Evolutionary conservation across 2,329 filamentous ascomycete species (phyloP), one percentile per base, ranked within the genome.

Genomic region (Sporothrix euskadiensis): DNA sequence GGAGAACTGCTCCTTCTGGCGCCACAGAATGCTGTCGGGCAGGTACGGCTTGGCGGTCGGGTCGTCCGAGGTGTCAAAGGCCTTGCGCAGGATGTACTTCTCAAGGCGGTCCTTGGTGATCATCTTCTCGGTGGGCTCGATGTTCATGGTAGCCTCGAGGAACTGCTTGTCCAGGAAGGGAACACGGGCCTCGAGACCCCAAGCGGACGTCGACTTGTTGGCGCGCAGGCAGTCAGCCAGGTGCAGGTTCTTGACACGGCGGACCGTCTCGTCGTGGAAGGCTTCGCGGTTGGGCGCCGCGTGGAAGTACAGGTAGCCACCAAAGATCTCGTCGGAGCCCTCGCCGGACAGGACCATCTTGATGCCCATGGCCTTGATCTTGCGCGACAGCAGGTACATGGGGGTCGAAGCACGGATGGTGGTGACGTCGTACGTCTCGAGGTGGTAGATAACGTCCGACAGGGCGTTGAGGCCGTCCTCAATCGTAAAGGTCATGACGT

Each of bases 311-410:
- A 99, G 90, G 83, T 99, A 99, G 71, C 96, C 96, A 76, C 96
- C 96, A 78, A 98, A 98, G 81, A 98, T 98, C 85, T 99, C 96
- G 82, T 99, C 96, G 80, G 92, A 96, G 69, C 96, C 96, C 84
- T 99, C 96, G 75, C 96, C 96, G 79, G 92, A 97, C 75, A 99
- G 88, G 73, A 99, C 96, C 96, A 99, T 99, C 89, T 99, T 99
- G 81, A 99, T 93, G 76, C 96, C 96, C 91, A 98, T 95, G 49
- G 94, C 96, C 88, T 99, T 99, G 87, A 99, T 99, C 88, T 99
- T 99, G 82, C 97, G 91, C 75, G 94, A 96, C 66, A 99, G 88
- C 76, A 99, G 86, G 85, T 98, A 99, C 96, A 99, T 99, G 77
- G 96, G 96, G 12, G 96, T 99, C 12, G 95, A 98, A 72, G 96